Conservation (phyloP, 495 filamentous ascomycete species). For the Massariosphaeria phaeospora region DNA sequence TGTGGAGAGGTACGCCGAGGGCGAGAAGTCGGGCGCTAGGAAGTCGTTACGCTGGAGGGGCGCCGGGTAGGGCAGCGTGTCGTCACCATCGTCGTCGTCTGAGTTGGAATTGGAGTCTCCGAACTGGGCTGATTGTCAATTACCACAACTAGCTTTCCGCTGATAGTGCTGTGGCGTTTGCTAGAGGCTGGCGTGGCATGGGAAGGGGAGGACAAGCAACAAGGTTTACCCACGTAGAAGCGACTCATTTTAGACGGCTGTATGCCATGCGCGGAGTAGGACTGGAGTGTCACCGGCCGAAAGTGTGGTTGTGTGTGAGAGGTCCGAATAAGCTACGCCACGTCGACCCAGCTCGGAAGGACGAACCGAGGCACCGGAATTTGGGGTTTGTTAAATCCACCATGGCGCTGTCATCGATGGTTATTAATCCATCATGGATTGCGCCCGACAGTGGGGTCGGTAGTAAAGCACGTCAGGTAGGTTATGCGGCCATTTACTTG, state of each 20-base stretch:
- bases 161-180: not conserved
- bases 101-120: slow-evolving; percentile 35
- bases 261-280: not conserved
- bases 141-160: not conserved
- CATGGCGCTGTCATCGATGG: not conserved
- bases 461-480: not conserved
- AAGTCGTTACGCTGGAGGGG: slow-evolving; percentile 76
- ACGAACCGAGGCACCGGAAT: slow-evolving; percentile 16
- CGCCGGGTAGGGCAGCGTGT: slow-evolving; percentile 73
- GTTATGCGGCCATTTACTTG: not conserved
- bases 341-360: slow-evolving; percentile 14
- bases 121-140: not conserved
- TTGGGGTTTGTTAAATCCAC: not conserved
- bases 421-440: slow-evolving; percentile 17
- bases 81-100: slow-evolving; percentile 54
- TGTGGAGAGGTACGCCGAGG: slow-evolving; percentile 74
- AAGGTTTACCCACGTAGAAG: slow-evolving; percentile 41
- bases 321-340: not conserved
- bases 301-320: not conserved
- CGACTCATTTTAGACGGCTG: slow-evolving; percentile 38
- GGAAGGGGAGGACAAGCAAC: not conserved
- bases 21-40: slow-evolving; percentile 71
- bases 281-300: not conserved
- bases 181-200: not conserved
- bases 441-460: not conserved